These are phyloP conservation scores for Arxiozyma bovina DNA, from an alignment of 1,139 yeast genomes.

Conservation along the genomic window DNA sequence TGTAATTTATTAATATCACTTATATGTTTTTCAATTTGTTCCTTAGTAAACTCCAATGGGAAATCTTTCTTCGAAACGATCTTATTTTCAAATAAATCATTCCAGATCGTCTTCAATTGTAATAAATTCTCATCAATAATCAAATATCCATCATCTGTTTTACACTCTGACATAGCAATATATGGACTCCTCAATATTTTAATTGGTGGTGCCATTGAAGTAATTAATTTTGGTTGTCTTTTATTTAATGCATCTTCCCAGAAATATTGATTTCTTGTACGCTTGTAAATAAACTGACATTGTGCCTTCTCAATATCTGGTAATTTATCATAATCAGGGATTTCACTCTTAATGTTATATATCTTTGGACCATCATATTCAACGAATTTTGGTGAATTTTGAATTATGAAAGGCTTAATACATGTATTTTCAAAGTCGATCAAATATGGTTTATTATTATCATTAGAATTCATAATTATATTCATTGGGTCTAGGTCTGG, in stretches of 20 bases:
- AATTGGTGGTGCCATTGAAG: conserved; percentile 70
- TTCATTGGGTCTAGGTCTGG: conserved; percentile 92
- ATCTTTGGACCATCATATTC: conserved; percentile 83
- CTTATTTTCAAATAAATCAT: conserved; percentile 53
- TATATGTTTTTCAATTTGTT: conserved; percentile 47
- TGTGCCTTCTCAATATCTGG: conserved; percentile 69
- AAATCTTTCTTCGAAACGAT: conserved; percentile 40
- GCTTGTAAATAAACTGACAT: conserved; percentile 74
- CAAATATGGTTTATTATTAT: conserved; percentile 38
- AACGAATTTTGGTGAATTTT: conserved; percentile 71
- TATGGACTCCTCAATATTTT: conserved; percentile 61
- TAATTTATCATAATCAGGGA: conserved; percentile 59
- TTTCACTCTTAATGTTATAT: conserved; percentile 62
- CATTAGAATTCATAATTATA: conserved; percentile 45
- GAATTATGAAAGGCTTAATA: conserved; percentile 72
- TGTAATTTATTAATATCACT: conserved; percentile 58
- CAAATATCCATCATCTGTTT: conserved; percentile 53
- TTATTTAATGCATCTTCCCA: conserved; percentile 76
- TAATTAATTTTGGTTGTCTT: conserved; percentile 54
- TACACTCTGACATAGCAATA: conserved; percentile 44
- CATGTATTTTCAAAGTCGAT: conserved; percentile 75
- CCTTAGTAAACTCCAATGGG: conserved; percentile 54
- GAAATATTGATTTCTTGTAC: conserved; percentile 82
- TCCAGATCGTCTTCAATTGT: conserved; percentile 72
- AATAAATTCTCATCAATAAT: conserved; percentile 58